A percentile compares a stretch with the other conserved stretches of the same genome.
Evolutionary conservation across 2,329 filamentous ascomycete species (phyloP).

Genomic region (Trichothecium sympodiale): DNA sequence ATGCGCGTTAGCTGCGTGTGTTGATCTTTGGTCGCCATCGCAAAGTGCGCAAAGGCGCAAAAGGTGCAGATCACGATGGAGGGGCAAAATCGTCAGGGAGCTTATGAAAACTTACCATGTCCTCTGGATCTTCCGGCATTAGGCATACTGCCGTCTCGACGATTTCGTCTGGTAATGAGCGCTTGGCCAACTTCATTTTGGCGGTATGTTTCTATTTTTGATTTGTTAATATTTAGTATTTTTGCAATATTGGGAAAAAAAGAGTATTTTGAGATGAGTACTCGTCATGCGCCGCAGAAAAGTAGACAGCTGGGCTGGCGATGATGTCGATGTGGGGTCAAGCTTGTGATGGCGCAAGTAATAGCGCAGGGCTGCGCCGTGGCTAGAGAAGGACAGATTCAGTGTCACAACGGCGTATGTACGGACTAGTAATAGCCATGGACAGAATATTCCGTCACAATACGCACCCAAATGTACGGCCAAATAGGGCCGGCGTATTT

Average conservation of each 20-base stretch:
- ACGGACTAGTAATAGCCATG: no score
- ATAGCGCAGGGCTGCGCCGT: no score
- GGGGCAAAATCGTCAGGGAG: no score
- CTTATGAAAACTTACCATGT: constrained; percentile 37
- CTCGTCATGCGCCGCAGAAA: background rate
- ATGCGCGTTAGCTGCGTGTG: background rate
- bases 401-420: no score
- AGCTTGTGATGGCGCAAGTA: background rate
- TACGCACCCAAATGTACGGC: no score
- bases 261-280: no score
- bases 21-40: constrained; percentile 1
- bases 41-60: background rate
- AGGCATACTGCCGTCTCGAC: constrained; percentile 30
- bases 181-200: constrained; percentile 28
- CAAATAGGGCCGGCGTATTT: no score
- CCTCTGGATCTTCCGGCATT: constrained; percentile 32
- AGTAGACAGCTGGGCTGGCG: background rate
- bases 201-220: no score
- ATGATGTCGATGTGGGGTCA: constrained; percentile 3
- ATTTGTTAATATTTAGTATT: no score
- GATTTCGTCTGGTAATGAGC: constrained; percentile 23
- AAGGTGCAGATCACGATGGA: constrained; percentile 4
- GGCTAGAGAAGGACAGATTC: no score
- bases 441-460: no score
- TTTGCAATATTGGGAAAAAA: no score